These are phyloP conservation scores for Syzygium jambos DNA, from an alignment of 345 rosid genomes.

Conservation along the genomic window DNA sequence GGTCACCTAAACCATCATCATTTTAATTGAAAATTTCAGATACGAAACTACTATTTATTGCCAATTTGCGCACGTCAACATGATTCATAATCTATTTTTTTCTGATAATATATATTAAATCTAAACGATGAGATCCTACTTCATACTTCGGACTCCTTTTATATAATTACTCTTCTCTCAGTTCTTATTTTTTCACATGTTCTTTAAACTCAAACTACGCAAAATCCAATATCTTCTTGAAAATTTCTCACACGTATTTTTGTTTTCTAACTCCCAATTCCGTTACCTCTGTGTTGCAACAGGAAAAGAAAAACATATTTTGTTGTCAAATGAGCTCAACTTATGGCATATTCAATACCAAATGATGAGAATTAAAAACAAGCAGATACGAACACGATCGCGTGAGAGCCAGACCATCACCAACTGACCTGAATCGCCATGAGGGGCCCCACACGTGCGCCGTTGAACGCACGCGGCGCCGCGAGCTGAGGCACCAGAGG, in stretches of 20 bases:
- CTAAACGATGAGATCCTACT: neutral
- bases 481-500: conserved; percentile 17
- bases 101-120: neutral
- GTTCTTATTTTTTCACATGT: neutral
- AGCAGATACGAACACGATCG: neutral
- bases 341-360: neutral
- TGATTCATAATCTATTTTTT: neutral
- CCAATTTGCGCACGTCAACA: neutral
- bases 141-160: neutral
- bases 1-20: conserved; percentile 4
- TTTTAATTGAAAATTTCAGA: neutral
- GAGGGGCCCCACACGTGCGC: neutral
- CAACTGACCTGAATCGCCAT: conserved; percentile 16
- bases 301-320: neutral
- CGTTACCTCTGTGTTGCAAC: neutral
- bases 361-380: neutral
- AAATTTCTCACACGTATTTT: neutral
- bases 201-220: neutral
- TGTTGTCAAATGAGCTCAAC: no score
- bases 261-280: fast-evolving
- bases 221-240: neutral
- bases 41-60: neutral
- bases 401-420: neutral
- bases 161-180: neutral
- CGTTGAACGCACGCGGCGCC: neutral